These are phyloP conservation scores for Mycena metata DNA, from an alignment of 768 basidiomycete genomes.

Conservation along the genomic window DNA sequence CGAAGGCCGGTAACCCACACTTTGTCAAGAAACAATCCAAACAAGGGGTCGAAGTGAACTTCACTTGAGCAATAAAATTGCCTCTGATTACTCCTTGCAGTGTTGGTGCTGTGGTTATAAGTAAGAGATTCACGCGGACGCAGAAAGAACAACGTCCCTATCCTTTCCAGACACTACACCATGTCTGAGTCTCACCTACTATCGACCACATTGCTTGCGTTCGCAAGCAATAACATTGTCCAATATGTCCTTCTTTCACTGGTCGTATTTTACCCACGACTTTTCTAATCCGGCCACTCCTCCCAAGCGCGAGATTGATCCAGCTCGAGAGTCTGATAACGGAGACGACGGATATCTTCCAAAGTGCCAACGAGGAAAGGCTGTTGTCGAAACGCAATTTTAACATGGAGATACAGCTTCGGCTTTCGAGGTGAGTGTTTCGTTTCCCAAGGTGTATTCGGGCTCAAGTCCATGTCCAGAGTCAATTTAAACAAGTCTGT, in stretches of 20 bases:
- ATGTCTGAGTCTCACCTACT: constrained; percentile 13
- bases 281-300: constrained; percentile 1
- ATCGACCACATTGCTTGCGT: neutral
- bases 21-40: no score
- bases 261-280: constrained; percentile 4
- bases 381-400: constrained; percentile 21
- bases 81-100: no score
- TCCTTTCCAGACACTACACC: neutral
- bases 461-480: constrained; percentile 3
- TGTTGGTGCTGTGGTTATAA: neutral
- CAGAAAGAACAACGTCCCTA: neutral
- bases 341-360: constrained; percentile 13
- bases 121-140: no score
- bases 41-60: no score
- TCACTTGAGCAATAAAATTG: no score
- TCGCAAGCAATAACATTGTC: neutral
- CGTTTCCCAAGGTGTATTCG: neutral
- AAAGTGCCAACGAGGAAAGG: constrained; percentile 19
- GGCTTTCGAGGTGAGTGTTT: constrained; percentile 13
- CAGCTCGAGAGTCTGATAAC: constrained; percentile 5
- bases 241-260: constrained; percentile 12
- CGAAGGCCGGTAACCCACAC: no score
- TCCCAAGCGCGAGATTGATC: constrained; percentile 19
- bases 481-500: constrained; percentile 14
- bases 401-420: constrained; percentile 20